Evolutionary conservation across 139 green algal species (phyloP).

Genomic region (Chlamydomonas incerta): DNA sequence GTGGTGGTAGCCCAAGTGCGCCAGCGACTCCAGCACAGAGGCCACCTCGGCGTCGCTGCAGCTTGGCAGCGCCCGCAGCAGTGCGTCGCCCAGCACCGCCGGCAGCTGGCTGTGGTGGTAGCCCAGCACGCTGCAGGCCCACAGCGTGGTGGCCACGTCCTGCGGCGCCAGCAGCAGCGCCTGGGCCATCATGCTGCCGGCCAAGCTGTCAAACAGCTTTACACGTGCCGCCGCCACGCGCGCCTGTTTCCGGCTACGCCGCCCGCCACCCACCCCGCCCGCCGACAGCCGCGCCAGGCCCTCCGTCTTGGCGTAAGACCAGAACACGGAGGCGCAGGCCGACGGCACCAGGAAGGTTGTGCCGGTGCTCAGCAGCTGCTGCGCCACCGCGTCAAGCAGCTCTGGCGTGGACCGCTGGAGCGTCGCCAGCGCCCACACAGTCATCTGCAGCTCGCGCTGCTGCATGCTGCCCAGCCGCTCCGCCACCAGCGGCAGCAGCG

Average conservation of each 20-base stretch:
- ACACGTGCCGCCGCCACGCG: background rate
- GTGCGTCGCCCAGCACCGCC: slow-evolving; percentile 13
- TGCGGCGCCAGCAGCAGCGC: slow-evolving; percentile 16
- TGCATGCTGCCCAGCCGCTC: slow-evolving; percentile 9
- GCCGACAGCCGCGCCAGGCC: too few relatives aligned
- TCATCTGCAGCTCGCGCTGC: slow-evolving; percentile 21
- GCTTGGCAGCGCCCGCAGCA: background rate
- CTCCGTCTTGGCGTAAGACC: slow-evolving; percentile 18
- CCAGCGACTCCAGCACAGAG: slow-evolving; percentile 7
- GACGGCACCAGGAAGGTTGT: slow-evolving; percentile 16
- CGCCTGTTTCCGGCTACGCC: too few relatives aligned
- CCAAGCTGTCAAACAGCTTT: slow-evolving; percentile 11
- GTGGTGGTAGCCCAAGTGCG: slow-evolving; percentile 8
- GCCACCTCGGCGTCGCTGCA: slow-evolving; percentile 19
- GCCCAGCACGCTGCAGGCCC: background rate
- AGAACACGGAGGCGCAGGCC: background rate
- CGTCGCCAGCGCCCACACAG: background rate
- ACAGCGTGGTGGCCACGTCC: slow-evolving; percentile 15
- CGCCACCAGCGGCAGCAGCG: background rate
- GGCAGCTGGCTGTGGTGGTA: background rate
- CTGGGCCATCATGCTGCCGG: slow-evolving; percentile 27
- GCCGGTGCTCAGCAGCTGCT: background rate
- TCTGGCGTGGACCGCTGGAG: background rate
- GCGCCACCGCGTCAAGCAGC: background rate
- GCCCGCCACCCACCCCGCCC: too few relatives aligned